Evolutionary conservation across 306 rosid species (phyloP).

Genomic region (Pyrus pyrifolia): DNA sequence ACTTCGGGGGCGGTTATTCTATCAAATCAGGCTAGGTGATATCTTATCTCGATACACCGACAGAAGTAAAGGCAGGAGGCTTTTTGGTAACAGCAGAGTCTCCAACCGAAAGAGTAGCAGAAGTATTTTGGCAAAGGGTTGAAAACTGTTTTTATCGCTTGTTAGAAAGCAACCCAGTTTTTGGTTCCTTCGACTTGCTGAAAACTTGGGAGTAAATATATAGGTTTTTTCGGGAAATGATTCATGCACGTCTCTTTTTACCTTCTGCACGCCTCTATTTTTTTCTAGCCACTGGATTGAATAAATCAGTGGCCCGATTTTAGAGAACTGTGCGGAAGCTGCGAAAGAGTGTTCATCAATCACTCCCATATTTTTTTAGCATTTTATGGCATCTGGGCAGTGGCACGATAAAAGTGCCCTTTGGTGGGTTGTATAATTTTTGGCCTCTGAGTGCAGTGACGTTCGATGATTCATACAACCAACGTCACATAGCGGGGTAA

Average conservation of each 20-base stretch:
- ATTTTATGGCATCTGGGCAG: not conserved
- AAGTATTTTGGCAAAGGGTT: not conserved
- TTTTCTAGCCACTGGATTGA: not conserved
- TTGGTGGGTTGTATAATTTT: conserved; percentile 28
- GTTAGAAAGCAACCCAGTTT: conserved; percentile 5
- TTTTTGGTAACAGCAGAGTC: conserved; percentile 1
- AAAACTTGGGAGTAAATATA: not conserved
- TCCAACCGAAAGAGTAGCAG: conserved; percentile 5
- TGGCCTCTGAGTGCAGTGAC: conserved; percentile 4
- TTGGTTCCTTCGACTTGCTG: not conserved
- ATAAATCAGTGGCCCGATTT: not conserved
- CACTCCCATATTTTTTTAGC: not conserved
- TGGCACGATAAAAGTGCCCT: not conserved
- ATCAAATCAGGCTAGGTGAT: conserved; percentile 48
- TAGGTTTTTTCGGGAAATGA: not conserved
- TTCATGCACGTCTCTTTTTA: not conserved
- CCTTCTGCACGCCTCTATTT: not conserved
- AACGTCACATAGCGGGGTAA: no score
- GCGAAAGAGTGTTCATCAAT: not conserved
- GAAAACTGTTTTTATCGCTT: not conserved
- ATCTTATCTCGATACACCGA: conserved; percentile 13
- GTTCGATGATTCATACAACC: no score
- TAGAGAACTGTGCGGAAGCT: not conserved
- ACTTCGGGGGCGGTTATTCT: conserved; percentile 36
- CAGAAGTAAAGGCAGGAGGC: conserved; percentile 16